A percentile compares a stretch with the other conserved stretches of the same genome.
Conservation (phyloP, 192 early-diverging fungal species). For the Coemansia sp. region DNA sequence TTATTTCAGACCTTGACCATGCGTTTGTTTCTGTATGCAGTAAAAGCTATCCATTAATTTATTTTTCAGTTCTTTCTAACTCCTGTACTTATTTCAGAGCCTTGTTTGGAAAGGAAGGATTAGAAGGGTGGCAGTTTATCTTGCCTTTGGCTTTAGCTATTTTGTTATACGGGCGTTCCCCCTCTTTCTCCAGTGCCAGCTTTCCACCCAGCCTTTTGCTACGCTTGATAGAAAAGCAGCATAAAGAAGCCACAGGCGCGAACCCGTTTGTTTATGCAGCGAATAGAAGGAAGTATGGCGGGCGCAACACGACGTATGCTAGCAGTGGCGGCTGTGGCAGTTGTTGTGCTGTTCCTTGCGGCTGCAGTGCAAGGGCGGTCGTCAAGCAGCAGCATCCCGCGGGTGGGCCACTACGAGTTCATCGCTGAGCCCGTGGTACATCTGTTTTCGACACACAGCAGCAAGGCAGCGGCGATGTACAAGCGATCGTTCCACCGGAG, state of each 20-base stretch:
- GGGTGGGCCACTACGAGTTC: constrained; percentile 49
- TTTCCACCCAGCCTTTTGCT: no score
- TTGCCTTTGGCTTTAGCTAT: no score
- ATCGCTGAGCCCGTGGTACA: constrained; percentile 48
- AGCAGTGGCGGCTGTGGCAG: background rate
- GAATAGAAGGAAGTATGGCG: background rate
- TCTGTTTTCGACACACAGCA: constrained; percentile 15
- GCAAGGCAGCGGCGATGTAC: background rate
- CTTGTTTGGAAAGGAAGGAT: no score
- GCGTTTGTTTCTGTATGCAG: background rate
- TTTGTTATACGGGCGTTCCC: no score
- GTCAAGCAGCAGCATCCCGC: constrained; percentile 29
- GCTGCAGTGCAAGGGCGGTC: constrained; percentile 11
- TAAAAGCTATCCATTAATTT: background rate
- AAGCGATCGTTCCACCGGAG: constrained; percentile 42
- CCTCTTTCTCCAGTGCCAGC: no score
- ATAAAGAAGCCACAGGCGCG: no score
- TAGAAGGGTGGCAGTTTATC: no score
- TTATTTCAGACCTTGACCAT: background rate
- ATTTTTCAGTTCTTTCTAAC: constrained; percentile 4
- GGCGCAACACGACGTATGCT: background rate
- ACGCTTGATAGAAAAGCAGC: no score
- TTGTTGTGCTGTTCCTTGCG: background rate
- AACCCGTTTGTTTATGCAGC: background rate
- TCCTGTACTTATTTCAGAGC: background rate